These are phyloP conservation scores for Scedosporium boydii DNA, from an alignment of 2,329 filamentous ascomycete genomes.

Conservation along the genomic window DNA sequence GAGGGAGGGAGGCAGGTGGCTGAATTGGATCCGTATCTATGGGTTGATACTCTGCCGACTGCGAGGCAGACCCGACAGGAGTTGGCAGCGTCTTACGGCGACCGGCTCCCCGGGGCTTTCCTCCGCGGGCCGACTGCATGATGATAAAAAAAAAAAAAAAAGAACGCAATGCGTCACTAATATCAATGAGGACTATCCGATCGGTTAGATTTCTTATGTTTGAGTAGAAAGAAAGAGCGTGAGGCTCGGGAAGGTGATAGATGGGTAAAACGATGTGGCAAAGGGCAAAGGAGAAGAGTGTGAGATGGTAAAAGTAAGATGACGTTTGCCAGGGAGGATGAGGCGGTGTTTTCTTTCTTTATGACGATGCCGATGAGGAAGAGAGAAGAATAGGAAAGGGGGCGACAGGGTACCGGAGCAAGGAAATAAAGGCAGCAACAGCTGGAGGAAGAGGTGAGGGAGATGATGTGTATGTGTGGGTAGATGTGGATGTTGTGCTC, in stretches of 20 bases:
- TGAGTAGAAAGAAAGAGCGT: neutral
- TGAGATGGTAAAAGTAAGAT: neutral
- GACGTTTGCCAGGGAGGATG: neutral
- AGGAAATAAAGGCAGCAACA: neutral
- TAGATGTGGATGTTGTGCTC: neutral
- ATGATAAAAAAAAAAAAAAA: neutral
- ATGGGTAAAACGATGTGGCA: neutral
- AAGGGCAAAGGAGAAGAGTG: neutral
- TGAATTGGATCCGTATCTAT: neutral
- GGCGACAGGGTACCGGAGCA: too few species aligned
- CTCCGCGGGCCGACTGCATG: constrained; percentile 5
- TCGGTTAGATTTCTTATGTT: neutral
- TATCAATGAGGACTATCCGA: neutral
- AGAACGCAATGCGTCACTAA: neutral
- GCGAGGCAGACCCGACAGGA: neutral
- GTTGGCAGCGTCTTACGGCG: constrained; percentile 2
- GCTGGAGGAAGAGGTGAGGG: neutral
- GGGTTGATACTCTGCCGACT: neutral
- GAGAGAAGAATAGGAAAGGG: too few species aligned
- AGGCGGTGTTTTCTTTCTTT: neutral
- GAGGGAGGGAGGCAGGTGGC: neutral
- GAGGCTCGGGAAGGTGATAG: neutral
- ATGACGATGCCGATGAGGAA: too few species aligned
- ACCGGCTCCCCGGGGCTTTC: constrained; percentile 3
- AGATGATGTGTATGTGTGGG: neutral